Percentiles rank a stretch among this genome's conserved stretches.
phyloP scores from a whole-genome alignment of 306 rosid species.

The Cucumis cinereus region DNA sequence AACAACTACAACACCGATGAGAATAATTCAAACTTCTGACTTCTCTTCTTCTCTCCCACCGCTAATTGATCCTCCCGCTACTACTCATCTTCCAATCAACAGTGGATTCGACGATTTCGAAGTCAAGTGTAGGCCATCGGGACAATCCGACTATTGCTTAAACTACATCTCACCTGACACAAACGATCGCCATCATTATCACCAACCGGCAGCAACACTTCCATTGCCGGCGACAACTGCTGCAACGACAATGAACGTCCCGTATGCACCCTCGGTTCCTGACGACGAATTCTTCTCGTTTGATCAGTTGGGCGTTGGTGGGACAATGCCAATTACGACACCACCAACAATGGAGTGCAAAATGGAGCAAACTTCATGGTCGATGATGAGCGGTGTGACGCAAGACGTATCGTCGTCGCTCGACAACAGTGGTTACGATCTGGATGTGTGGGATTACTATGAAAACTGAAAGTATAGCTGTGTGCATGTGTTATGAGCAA shows the following conservation, averaged over 20 bases:
- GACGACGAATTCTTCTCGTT: background rate
- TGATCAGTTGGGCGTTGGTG: background rate
- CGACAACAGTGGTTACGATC: background rate
- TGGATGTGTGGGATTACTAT: background rate
- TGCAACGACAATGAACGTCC: background rate
- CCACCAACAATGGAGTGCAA: background rate
- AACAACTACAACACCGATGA: constrained; percentile 18
- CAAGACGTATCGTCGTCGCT: background rate
- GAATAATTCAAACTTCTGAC: constrained; percentile 40
- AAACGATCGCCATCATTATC: background rate
- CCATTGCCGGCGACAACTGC: background rate
- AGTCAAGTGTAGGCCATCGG: background rate
- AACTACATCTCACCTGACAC: background rate
- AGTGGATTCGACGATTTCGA: background rate
- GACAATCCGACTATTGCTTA: background rate
- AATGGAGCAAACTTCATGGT: background rate
- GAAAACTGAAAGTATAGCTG: background rate
- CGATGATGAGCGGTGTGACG: background rate
- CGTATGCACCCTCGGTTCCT: background rate
- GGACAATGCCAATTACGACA: background rate
- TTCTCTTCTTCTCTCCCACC: constrained; percentile 67
- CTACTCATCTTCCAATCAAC: background rate
- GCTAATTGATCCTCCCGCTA: constrained; percentile 36
- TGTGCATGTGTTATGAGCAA: background rate
- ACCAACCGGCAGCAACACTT: background rate